Evolutionary conservation across 805 yeast species (phyloP).

Genomic region (Limtongozyma cylindracea): DNA sequence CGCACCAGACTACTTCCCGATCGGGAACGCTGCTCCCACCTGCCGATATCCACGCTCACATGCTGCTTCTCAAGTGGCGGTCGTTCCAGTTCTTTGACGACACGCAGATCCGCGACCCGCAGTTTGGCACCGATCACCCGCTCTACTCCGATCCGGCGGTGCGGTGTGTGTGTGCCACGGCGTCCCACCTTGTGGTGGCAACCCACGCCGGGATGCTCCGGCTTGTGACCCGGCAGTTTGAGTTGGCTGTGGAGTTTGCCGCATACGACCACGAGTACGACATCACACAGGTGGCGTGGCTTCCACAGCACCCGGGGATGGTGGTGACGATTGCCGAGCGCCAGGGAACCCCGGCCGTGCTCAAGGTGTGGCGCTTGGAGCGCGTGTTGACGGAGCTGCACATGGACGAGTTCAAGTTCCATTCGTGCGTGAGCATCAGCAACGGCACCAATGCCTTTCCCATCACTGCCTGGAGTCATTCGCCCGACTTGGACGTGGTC

Average conservation of each 20-base stretch:
- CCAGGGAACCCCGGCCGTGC: constrained; percentile 40
- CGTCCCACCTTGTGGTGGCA: constrained; percentile 32
- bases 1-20: too few species aligned
- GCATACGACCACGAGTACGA: constrained; percentile 46
- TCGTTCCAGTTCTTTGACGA: constrained; percentile 74
- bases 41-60: too few species aligned
- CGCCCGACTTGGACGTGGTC: constrained; percentile 32
- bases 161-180: constrained; percentile 34
- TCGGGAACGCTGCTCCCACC: too few species aligned
- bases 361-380: constrained; percentile 53
- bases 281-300: constrained; percentile 26
- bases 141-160: constrained; percentile 62
- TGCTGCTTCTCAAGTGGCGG: too few species aligned
- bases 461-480: constrained; percentile 30
- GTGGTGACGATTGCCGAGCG: constrained; percentile 53
- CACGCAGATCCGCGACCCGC: constrained; percentile 69
- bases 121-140: constrained; percentile 28
- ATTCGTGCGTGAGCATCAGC: constrained; percentile 31
- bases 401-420: constrained; percentile 14
- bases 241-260: constrained; percentile 19
- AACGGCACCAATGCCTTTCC: constrained; percentile 67
- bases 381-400: constrained; percentile 10
- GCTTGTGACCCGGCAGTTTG: constrained; percentile 20
- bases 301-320: constrained; percentile 17
- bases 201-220: constrained; percentile 24